Base-by-base conservation (phyloP, 208 protist species). In the Leishmania aethiopica region DNA sequence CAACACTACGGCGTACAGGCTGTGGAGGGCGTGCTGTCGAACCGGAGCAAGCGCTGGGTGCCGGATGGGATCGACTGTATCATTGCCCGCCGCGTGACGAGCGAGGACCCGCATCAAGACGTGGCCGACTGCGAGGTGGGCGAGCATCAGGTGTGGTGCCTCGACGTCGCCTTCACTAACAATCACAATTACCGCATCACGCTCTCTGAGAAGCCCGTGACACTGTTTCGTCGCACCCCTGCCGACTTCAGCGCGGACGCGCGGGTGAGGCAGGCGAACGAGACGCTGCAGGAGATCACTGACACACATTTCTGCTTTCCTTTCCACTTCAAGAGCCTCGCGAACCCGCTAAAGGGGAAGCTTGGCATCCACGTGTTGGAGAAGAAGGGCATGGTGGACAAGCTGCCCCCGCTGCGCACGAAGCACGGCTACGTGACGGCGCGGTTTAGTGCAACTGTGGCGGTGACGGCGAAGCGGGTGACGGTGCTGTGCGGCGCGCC, bases 1-100 rank as follows among this genome's bases (percentile, higher is more conserved):
- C 86, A 92, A 7, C 79, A 91, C 73, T 99, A 95, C 89, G 82
- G 90, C 19, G 97, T 99, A 42, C 94, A 98, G 79, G 88, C 96
- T 2, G 88, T 99, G 3, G 97, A 99, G 78, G 99, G 99, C 57
- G 99, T 99, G 19, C 87, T 99, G 40, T 99, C 98, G 42, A 99
- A 99, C 88, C 94, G 99, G 79, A 93, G 98, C 32, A 99, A 99
- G 88, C 95, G 98, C 78, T 99, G 97, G 92, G 94, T 99, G 67
- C 98, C 99, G 37, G 99, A 99, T 84, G 98, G 98, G 69, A 95
- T 98, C 47, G 99, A 99, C 77, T 94, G 96, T 75, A 99, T 99
- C 84, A 96, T 99, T 60, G 92, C 83, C 74, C 97, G 98, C 42
- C 92, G 94, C 32, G 89, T 97, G 13, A 89, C 87, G 40, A 62